Evolutionary conservation across 176 grass and related monocot species (phyloP).

Genomic region (Carex kokanica): DNA sequence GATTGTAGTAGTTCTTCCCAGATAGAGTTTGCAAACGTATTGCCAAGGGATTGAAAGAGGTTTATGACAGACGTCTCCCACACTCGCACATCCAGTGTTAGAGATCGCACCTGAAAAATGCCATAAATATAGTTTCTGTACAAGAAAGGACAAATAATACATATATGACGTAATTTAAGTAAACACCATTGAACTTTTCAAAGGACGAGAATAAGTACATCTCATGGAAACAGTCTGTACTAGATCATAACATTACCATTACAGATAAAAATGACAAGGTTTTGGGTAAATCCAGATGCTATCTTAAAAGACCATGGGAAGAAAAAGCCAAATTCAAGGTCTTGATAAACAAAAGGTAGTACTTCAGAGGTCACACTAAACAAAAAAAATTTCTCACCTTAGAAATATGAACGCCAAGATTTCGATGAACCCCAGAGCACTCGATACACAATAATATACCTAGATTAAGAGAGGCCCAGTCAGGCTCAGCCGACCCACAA

Average conservation of each 20-base stretch:
- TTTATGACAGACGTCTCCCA: slow-evolving; percentile 98
- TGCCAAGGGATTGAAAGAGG: slow-evolving; percentile 93
- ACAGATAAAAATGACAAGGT: not conserved
- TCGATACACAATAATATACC: slow-evolving; percentile 94
- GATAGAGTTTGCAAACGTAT: slow-evolving; percentile 82
- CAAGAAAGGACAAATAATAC: not conserved
- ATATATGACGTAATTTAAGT: not conserved
- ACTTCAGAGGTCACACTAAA: not conserved
- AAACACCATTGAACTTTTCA: not conserved
- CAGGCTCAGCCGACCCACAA: slow-evolving; percentile 79
- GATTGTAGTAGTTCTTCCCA: slow-evolving; percentile 81
- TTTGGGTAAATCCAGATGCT: not conserved
- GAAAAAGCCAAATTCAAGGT: not conserved
- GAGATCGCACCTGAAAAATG: slow-evolving; percentile 76
- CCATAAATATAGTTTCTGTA: slow-evolving; percentile 2
- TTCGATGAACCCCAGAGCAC: slow-evolving; percentile 96
- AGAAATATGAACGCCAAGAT: slow-evolving; percentile 99
- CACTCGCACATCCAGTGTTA: slow-evolving; percentile 97
- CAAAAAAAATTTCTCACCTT: slow-evolving; percentile 52
- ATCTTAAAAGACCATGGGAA: not conserved
- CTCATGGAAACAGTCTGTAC: not conserved
- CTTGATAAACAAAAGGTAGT: not conserved
- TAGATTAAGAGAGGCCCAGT: slow-evolving; percentile 96
- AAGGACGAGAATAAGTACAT: not conserved
- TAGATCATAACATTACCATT: not conserved